Evolutionary conservation across 257 asterid genomes (phyloP), one percentile per base, ranked within the genome.

Genomic region (Solanum chmielewskii): DNA sequence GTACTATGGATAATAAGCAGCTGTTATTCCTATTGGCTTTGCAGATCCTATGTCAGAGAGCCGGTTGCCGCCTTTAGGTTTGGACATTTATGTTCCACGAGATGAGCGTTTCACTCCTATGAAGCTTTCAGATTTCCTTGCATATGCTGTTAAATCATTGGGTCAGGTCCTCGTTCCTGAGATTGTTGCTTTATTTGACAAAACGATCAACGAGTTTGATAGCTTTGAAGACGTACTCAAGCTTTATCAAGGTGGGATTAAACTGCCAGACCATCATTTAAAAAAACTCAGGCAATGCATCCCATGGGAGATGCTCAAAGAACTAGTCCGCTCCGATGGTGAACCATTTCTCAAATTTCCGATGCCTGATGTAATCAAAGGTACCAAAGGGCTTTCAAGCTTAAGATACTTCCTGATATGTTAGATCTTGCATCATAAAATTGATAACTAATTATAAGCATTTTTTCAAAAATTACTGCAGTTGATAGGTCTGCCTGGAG

Each of bases 401-500:
- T 47, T 60, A 29, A 35, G 86, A 18, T 10, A n/a, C 31, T 85
- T 81, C 29, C 45, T 25, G 80, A 52, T 23, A 69, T 86, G 64
- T 25, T 25, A 13, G 44, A 44, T 47, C 52, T 86, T 74, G 35
- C 23, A 7, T 73, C 59, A 71, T 59, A 29, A 77, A 77, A 37
- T 5, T 80, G 68, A 80, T 41, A 33, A 84, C 68, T 66, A 33
- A 56, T 59, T 49, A 47, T 75, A 78, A 44, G n/a, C 62, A 42
- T 23, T 68, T 47, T 35, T 74, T 6, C 64, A 37, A 87, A 87
- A 70, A 73, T 68, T 21, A 21, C 35, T 88, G 87, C 94, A 97
- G 99, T 86, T 92, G 95, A 94, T 89, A 92, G 68, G 90, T 89
- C 97, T 39, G 98, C 98, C 3, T 97, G 99, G 99, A 95, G 99